Conservation (phyloP, 208 protist genomes). For the Paratrypanosoma confusum region DNA sequence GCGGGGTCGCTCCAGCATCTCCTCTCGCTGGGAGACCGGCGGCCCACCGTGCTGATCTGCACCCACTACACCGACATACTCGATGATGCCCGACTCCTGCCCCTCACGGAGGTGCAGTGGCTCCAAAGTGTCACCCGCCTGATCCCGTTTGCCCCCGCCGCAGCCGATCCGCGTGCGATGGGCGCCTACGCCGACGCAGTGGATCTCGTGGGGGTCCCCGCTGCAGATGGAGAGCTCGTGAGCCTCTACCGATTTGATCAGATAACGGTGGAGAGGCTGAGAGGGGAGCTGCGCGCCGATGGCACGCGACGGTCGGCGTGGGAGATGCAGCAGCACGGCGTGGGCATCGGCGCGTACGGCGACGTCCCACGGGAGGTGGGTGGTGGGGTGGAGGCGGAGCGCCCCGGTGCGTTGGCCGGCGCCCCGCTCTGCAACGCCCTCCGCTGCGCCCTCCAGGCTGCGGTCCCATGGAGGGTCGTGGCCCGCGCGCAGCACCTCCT, state of each 20-base stretch:
- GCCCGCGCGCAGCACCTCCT: too few relatives aligned
- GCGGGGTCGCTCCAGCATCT: conserved; percentile 45
- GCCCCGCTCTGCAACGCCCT: too few relatives aligned
- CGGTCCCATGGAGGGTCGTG: too few relatives aligned
- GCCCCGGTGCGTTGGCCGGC: too few relatives aligned
- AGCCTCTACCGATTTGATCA: not conserved
- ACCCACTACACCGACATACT: conserved; percentile 65
- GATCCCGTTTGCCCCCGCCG: not conserved
- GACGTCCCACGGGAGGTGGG: too few relatives aligned
- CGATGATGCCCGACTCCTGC: conserved; percentile 9
- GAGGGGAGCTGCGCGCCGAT: too few relatives aligned
- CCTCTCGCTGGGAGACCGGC: conserved; percentile 9
- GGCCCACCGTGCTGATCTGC: conserved; percentile 44
- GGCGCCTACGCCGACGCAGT: not conserved
- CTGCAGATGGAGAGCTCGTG: not conserved
- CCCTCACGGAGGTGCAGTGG: conserved; percentile 5
- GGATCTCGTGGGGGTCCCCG: not conserved
- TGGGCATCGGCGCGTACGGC: too few relatives aligned
- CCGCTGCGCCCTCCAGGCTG: too few relatives aligned
- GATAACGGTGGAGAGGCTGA: too few relatives aligned
- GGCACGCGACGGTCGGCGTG: too few relatives aligned
- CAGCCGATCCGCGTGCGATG: not conserved
- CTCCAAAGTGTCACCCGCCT: conserved; percentile 16
- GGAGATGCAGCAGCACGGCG: too few relatives aligned
- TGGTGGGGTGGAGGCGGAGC: too few relatives aligned